Evolutionary conservation across 352 stramenopile species (phyloP).

Genomic region (Blastocystis sp.): DNA sequence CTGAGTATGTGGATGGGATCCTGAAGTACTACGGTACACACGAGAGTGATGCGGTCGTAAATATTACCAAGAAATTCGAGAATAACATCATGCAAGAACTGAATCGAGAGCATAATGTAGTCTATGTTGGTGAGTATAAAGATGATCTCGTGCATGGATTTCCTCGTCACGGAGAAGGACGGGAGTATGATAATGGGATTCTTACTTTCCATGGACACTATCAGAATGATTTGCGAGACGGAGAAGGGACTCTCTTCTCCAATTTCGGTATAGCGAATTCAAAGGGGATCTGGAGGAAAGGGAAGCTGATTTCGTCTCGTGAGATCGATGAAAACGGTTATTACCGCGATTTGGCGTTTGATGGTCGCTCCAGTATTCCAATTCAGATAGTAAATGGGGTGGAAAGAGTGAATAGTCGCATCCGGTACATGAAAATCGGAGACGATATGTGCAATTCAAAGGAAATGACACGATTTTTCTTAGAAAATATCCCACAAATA

Average conservation of each 20-base stretch:
- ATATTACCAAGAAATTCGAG: not conserved
- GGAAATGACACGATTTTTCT: not conserved
- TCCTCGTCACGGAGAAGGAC: not conserved
- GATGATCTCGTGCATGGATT: not conserved
- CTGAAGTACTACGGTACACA: not conserved
- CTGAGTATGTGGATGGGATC: not conserved
- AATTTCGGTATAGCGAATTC: not conserved
- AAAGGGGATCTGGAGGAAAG: not conserved
- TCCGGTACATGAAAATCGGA: not conserved
- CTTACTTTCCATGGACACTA: not conserved
- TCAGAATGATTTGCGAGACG: not conserved
- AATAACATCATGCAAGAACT: not conserved
- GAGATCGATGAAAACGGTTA: not conserved
- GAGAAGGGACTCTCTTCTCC: not conserved
- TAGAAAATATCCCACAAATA: not conserved
- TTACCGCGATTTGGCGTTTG: not conserved
- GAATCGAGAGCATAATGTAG: not conserved
- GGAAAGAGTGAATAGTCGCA: not conserved
- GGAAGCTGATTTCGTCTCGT: not conserved
- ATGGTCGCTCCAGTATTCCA: not conserved
- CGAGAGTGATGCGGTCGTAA: not conserved
- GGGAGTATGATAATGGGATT: conserved; percentile 2
- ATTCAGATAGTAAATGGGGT: not conserved
- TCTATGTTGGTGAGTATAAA: not conserved
- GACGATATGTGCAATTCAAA: not conserved